These are phyloP conservation scores for Sextonia rubra DNA, from an alignment of 164 flowering plant species.

Conservation along the genomic window DNA sequence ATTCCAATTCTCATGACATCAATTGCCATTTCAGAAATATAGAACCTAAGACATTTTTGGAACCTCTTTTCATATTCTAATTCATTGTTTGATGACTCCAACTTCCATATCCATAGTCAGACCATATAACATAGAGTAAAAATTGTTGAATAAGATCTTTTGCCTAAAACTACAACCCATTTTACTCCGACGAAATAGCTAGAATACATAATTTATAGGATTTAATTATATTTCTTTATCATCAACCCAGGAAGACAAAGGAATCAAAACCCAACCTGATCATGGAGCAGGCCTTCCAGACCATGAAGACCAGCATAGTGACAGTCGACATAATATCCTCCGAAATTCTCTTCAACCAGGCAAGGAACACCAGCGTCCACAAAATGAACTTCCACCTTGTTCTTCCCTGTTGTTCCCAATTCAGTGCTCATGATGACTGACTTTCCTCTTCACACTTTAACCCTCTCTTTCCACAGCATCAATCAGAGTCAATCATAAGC, in stretches of 20 bases:
- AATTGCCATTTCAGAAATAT: no score
- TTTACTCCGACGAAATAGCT: neutral
- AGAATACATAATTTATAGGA: neutral
- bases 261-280: slow-evolving; percentile 21
- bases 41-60: no score
- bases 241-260: neutral
- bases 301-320: slow-evolving; percentile 13
- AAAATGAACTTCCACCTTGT: slow-evolving; percentile 21
- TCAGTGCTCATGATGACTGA: slow-evolving; percentile 11
- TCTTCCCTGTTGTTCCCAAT: slow-evolving; percentile 9
- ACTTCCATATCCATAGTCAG: no score
- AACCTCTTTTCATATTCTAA: no score
- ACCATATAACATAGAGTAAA: neutral
- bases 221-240: neutral
- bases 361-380: slow-evolving; percentile 11
- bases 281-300: slow-evolving; percentile 19
- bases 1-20: no score
- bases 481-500: no score
- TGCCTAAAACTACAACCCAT: neutral
- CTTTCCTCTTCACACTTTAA: neutral
- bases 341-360: slow-evolving; percentile 22
- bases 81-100: no score
- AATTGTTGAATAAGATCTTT: neutral
- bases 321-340: slow-evolving; percentile 7
- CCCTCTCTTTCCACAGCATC: no score